These are phyloP conservation scores for Heliamphora pulchella DNA, from an alignment of 179 eudicot species.

Conservation along the genomic window DNA sequence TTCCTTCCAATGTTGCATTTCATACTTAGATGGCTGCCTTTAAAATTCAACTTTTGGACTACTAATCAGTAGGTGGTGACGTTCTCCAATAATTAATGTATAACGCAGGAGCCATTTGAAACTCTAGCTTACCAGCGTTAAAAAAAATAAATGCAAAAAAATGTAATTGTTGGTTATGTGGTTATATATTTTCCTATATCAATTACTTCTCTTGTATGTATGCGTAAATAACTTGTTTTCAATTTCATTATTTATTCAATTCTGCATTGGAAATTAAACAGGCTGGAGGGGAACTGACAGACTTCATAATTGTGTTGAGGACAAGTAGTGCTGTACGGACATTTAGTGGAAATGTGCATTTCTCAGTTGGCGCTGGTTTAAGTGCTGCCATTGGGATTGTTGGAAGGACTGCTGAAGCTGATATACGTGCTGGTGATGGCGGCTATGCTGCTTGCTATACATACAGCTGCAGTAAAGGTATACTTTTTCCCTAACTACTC, in stretches of 20 bases:
- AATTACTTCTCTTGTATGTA: not conserved
- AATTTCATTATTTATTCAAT: not conserved
- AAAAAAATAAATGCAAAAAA: too few species aligned
- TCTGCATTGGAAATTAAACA: slow-evolving; percentile 19
- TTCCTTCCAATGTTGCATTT: too few species aligned
- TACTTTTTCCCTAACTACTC: not conserved
- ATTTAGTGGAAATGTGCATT: slow-evolving; percentile 70
- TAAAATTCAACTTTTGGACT: too few species aligned
- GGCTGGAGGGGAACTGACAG: slow-evolving; percentile 91
- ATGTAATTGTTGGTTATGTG: not conserved
- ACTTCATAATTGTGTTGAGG: slow-evolving; percentile 76
- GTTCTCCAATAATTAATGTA: too few species aligned
- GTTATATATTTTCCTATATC: too few species aligned
- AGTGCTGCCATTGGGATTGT: slow-evolving; percentile 84
- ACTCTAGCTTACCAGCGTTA: too few species aligned
- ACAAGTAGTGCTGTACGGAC: slow-evolving; percentile 64
- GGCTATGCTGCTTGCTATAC: slow-evolving; percentile 87
- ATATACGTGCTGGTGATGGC: slow-evolving; percentile 74
- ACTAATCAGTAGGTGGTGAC: too few species aligned
- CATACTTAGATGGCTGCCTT: too few species aligned
- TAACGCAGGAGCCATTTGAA: too few species aligned
- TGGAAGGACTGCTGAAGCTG: slow-evolving; percentile 90
- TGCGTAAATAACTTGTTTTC: not conserved
- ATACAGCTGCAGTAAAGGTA: slow-evolving; percentile 94
- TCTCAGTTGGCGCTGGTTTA: slow-evolving; percentile 84